phyloP scores from a whole-genome alignment of 2,329 filamentous ascomycete species.

The Pestalotiopsis fici region DNA sequence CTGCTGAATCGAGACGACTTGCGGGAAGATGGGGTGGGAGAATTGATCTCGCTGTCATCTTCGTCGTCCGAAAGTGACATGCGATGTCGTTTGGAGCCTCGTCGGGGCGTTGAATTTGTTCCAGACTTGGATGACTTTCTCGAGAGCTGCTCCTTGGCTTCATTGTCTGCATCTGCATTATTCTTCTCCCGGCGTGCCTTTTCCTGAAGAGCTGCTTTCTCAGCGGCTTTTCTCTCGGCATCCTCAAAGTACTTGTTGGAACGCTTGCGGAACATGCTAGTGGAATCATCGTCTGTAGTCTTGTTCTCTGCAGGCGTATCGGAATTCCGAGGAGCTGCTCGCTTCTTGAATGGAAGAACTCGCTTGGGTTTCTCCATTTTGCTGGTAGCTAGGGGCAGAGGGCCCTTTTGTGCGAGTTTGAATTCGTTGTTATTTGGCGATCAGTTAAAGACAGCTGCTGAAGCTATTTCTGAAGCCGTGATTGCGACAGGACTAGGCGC shows the following conservation, averaged over 20 bases:
- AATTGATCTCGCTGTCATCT: neutral
- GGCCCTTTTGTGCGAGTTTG: neutral
- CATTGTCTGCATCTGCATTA: no score
- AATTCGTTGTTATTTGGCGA: neutral
- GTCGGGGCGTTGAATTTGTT: neutral
- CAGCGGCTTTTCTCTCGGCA: conserved; percentile 20
- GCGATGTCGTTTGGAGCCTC: conserved; percentile 21
- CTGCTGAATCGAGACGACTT: neutral
- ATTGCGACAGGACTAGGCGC: no score
- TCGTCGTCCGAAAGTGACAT: conserved; percentile 12
- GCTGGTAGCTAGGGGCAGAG: neutral
- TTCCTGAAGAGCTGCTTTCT: conserved; percentile 16
- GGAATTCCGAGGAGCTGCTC: conserved; percentile 39
- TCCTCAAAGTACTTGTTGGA: conserved; percentile 35
- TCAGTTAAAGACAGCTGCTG: neutral
- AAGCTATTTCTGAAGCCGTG: neutral
- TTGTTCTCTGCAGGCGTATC: conserved; percentile 34
- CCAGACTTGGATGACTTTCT: neutral
- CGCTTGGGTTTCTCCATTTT: conserved; percentile 29
- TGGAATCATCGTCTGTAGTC: conserved; percentile 50
- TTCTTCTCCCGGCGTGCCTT: conserved; percentile 13
- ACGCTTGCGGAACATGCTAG: conserved; percentile 20
- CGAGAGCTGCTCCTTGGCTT: conserved; percentile 9
- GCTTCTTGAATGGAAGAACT: conserved; percentile 49
- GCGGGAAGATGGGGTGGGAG: neutral